Evolutionary conservation across 164 flowering plant genomes (phyloP).

Genomic region (Stephania yunnanensis): DNA sequence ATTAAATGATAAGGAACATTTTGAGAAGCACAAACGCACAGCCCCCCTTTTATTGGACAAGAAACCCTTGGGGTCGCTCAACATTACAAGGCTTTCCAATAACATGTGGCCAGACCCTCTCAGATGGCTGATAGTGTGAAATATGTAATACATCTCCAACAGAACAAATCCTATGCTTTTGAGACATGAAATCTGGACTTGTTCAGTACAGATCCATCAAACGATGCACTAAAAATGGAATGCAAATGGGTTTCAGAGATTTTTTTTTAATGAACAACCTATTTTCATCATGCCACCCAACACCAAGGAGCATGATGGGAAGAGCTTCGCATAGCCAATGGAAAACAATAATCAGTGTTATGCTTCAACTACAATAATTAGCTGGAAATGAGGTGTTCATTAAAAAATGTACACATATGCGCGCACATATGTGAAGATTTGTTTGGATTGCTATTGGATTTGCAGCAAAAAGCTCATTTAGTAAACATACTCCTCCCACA

Average conservation of each 20-base stretch:
- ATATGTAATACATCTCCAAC: background rate
- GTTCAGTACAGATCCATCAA: background rate
- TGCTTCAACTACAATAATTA: background rate
- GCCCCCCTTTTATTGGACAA: background rate
- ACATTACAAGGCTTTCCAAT: background rate
- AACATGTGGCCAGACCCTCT: background rate
- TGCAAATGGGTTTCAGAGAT: background rate
- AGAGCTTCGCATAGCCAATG: background rate
- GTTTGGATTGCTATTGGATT: background rate
- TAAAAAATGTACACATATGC: too few species aligned
- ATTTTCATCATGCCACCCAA: background rate
- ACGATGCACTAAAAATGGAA: background rate
- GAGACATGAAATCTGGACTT: background rate
- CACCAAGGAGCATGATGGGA: background rate
- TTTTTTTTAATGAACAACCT: background rate
- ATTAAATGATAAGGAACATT: background rate
- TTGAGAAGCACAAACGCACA: background rate
- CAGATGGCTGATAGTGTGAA: background rate
- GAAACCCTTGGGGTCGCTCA: background rate
- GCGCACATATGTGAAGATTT: background rate
- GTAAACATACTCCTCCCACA: background rate
- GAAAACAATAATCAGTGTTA: background rate
- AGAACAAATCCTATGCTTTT: background rate
- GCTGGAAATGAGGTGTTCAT: background rate
- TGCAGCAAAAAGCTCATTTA: background rate